Conservation (phyloP, 2,329 filamentous ascomycete species). For the Cyphellophora attinorum region DNA sequence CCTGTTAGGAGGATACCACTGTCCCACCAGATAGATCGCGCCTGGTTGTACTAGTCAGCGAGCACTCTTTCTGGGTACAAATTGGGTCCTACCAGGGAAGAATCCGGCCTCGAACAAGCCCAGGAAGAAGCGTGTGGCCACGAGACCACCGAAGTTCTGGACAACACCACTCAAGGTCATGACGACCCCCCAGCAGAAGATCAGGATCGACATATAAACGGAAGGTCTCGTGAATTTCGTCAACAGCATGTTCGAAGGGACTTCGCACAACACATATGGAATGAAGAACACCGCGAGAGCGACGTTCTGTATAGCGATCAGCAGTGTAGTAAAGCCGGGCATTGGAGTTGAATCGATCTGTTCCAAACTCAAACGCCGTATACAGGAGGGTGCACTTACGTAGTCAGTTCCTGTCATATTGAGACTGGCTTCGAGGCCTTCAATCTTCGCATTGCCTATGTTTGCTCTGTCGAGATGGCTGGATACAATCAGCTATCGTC, state of each 20-base stretch:
- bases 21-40: slow-evolving; percentile 16
- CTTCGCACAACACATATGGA: slow-evolving; percentile 59
- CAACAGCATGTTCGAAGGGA: slow-evolving; percentile 63
- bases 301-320: slow-evolving; percentile 51
- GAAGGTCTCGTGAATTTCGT: slow-evolving; percentile 58
- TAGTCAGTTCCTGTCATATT: slow-evolving; percentile 33
- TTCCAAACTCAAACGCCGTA: not conserved
- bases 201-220: slow-evolving; percentile 68
- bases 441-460: slow-evolving; percentile 36
- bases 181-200: slow-evolving; percentile 72
- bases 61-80: slow-evolving; percentile 14
- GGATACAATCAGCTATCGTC: not conserved
- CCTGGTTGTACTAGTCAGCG: slow-evolving; percentile 11
- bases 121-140: slow-evolving; percentile 77
- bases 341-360: not conserved
- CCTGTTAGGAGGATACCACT: slow-evolving; percentile 77
- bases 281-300: slow-evolving; percentile 74
- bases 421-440: slow-evolving; percentile 31
- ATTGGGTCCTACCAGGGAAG: slow-evolving; percentile 2
- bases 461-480: slow-evolving; percentile 23
- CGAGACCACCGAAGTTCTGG: slow-evolving; percentile 64
- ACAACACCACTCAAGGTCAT: slow-evolving; percentile 70
- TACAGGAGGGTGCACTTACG: slow-evolving; percentile 16
- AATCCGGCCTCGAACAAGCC: slow-evolving; percentile 52
- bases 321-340: not conserved